Evolutionary conservation across 768 basidiomycete species (phyloP), one percentile per base, ranked within the genome.

Genomic region (Naganishia vaughanmartiniae): DNA sequence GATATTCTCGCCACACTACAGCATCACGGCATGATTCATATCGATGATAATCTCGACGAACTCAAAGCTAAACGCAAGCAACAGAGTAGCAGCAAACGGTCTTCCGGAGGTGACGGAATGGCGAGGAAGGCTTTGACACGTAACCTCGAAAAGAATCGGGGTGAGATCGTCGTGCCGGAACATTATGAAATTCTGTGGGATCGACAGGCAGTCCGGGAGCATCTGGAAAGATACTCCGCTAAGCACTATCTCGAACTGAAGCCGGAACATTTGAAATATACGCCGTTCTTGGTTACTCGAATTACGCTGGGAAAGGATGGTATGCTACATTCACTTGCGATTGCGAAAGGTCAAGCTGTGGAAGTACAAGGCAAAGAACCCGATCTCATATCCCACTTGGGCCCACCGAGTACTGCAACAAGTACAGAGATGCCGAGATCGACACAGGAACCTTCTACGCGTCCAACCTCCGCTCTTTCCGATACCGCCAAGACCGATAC

Each of bases 261-360:
- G 74, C 89, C 93, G 0, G 92, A 95, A 76, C 88, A 88, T 79
- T 84, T 98, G 72, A 93, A 92, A 77, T 99, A 95, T 91, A 94
- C 89, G 72, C 95, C 95, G 31, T 98, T 95, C 81, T 83, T 96
- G 46, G 81, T 92, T 54, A 84, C 88, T 31, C 73, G 82, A 45
- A 46, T 70, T 21, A 45, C 65, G 45, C 57, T 70, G 5, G 48
- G 28, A 19, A 46, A 66, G 46, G 67, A 65, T 24, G 69, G 69
- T 14, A 70, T 65, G 69, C 24, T 70, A 11, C 51, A 69, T 26
- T 45, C 55, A 2, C 68, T 58, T 21, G 56, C 68, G 4, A 45
- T 69, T 1, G 55, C 68, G 42, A 69, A 69, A 63, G 68, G 56
- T 30, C 56, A 69, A 30, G 68, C 68, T 24, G 46, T 69, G 45